Evolutionary conservation across 225 moss, liverwort and hornwort species (phyloP).

Genomic region (Lunularia cruciata): DNA sequence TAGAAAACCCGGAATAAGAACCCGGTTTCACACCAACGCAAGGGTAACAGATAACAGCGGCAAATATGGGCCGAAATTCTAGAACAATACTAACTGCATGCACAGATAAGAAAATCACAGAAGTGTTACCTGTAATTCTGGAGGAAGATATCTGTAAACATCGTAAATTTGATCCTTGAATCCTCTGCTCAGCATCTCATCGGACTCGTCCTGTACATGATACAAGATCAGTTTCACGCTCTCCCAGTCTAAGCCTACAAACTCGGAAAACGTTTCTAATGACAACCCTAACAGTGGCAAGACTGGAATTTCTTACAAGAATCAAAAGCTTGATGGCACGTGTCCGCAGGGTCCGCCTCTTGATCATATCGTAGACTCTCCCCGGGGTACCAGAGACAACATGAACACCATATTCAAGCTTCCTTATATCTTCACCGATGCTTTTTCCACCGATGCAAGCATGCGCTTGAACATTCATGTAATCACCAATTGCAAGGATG

Average conservation of each 20-base stretch:
- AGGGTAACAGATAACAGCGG: too few relatives aligned
- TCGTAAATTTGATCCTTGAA: slow-evolving; percentile 92
- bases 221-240: neutral
- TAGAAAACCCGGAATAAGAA: too few relatives aligned
- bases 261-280: neutral
- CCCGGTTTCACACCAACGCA: too few relatives aligned
- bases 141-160: slow-evolving; percentile 84
- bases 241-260: neutral
- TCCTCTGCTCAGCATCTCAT: slow-evolving; percentile 91
- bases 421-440: slow-evolving; percentile 88
- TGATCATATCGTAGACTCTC: slow-evolving; percentile 88
- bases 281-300: neutral
- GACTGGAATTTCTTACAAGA: slow-evolving; percentile 42
- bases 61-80: too few relatives aligned
- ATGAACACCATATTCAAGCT: slow-evolving; percentile 83
- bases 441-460: slow-evolving; percentile 92
- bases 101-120: neutral
- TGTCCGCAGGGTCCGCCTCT: slow-evolving; percentile 78
- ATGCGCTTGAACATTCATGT: slow-evolving; percentile 89
- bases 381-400: slow-evolving; percentile 91
- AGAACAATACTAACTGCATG: neutral
- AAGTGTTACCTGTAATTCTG: slow-evolving; percentile 64
- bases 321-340: slow-evolving; percentile 83
- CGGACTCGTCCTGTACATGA: slow-evolving; percentile 73
- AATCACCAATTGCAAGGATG: slow-evolving; percentile 82